Conservation (phyloP, 2,329 filamentous ascomycete species). For the Aureobasidium subglaciale region DNA sequence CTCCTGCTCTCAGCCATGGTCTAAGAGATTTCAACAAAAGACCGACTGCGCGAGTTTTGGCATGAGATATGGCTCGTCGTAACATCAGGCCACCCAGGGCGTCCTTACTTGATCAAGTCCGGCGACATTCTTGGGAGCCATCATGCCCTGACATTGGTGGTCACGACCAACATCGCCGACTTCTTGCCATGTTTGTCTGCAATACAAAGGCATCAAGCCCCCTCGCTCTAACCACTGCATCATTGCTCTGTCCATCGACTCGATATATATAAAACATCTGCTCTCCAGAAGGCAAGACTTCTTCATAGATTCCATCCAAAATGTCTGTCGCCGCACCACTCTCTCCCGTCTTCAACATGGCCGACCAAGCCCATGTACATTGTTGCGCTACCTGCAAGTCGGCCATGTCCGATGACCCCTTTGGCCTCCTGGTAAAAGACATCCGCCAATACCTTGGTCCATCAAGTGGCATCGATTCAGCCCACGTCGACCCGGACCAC, state of each 20-base stretch:
- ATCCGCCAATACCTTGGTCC: conserved; percentile 70
- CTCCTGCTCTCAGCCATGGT: background rate
- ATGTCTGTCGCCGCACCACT: background rate
- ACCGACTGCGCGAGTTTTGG: background rate
- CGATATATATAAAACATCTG: background rate
- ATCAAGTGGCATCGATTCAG: conserved; percentile 72
- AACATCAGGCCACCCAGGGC: background rate
- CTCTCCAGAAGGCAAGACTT: background rate
- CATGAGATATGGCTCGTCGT: background rate
- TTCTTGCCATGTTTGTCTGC: background rate
- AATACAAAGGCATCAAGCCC: background rate
- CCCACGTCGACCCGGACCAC: conserved; percentile 68
- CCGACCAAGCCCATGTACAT: background rate
- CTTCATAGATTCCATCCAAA: background rate
- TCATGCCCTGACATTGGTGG: background rate
- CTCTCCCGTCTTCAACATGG: background rate
- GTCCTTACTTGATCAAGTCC: background rate
- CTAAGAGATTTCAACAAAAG: background rate
- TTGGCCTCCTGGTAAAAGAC: conserved; percentile 64
- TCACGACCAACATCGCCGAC: conserved; percentile 11
- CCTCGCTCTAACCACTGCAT: background rate
- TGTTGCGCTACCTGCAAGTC: conserved; percentile 7
- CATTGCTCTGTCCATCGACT: background rate
- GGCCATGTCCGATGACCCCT: conserved; percentile 30
- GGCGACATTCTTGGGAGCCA: conserved; percentile 3